Evolutionary conservation across 2,329 filamentous ascomycete species (phyloP), one percentile per base, ranked within the genome.

Genomic region (Sclerotinia borealis): DNA sequence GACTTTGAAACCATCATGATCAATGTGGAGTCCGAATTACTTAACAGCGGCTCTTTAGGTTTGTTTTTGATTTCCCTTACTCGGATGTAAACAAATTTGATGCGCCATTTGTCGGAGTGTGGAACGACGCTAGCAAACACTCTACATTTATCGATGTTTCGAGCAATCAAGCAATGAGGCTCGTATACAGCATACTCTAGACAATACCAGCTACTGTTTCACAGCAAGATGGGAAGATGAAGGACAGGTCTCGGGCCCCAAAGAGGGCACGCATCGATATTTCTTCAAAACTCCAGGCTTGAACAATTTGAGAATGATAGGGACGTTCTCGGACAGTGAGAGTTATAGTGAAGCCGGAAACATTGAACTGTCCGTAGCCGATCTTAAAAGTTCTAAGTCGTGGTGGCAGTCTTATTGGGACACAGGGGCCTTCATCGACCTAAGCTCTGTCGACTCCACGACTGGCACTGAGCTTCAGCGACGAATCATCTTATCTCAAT

Each of bases 31-130:
- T 79, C 78, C 0, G 50, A 68, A 0, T 72, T 79, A 2, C 22
- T 80, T 1, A 59, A 63, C 0, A 68, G 65, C 0, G 75, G 76
- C 0, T 72, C 74, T 3, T 67, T 80, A 1, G 67, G 72, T 0
- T 69, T 79, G 6, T 76, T 78, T 65, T 80, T 17, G 78, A 80
- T 64, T 80, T 77, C 58, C 77, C 78, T 0, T 80, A 78, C 48
- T 72, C 72, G 2, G 74, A 74, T 3, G 72, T 72, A n/a, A 78
- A 78, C 65, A 80, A 80, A 63, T 80, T 77, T 31, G 75, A 79
- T 54, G 76, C 77, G 13, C 70, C 71, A 31, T 80, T 79, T 37
- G 77, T 75, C 0, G 79, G 78, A 0, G 71, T 75, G n/a, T 71
- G 77, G 31, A 74, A 78, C 22, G 77, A 76, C 22, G 75, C 76